Evolutionary conservation across 163 green algal species (phyloP).

Genomic region (Volvox carteri): DNA sequence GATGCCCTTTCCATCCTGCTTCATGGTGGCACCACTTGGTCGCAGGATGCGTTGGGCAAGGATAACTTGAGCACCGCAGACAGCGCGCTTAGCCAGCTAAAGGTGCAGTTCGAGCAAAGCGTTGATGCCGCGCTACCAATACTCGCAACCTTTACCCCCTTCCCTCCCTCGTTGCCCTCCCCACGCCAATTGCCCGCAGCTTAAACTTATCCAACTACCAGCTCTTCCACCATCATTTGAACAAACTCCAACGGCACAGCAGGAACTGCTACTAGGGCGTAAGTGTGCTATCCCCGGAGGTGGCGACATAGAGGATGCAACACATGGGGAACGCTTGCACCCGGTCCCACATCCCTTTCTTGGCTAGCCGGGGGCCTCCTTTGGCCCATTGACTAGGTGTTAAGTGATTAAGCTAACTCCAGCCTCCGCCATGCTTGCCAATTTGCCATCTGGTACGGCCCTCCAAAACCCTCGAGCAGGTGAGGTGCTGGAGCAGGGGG

Average conservation of each 20-base stretch:
- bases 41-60: constrained; percentile 74
- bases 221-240: constrained; percentile 79
- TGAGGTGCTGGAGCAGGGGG: constrained; percentile 85
- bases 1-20: no score
- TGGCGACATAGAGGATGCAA: background rate
- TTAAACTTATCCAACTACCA: constrained; percentile 86
- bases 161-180: background rate
- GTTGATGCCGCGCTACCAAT: background rate
- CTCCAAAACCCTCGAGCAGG: constrained; percentile 65
- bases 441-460: background rate
- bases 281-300: constrained; percentile 50
- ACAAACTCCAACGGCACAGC: constrained; percentile 72
- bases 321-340: no score
- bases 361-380: no score
- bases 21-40: background rate
- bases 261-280: constrained; percentile 87
- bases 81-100: constrained; percentile 71
- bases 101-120: constrained; percentile 63
- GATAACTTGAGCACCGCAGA: constrained; percentile 75
- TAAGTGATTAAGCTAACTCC: no score
- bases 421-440: no score
- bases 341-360: no score
- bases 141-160: background rate
- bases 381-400: no score
- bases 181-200: constrained; percentile 64